phyloP scores from a whole-genome alignment of 495 filamentous ascomycete species.

The Xylaria sp. region DNA sequence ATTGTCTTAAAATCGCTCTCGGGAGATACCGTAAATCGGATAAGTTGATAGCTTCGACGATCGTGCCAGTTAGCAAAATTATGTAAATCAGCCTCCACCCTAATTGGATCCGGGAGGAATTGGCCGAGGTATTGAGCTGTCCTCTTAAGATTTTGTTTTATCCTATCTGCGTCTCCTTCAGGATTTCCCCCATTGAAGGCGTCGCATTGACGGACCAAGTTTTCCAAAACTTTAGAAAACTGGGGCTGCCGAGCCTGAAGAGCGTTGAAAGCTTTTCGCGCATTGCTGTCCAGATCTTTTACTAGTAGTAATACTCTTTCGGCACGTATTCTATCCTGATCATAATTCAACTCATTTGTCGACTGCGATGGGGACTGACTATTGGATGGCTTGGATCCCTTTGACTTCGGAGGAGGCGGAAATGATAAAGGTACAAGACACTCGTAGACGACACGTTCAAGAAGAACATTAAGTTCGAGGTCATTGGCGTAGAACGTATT shows the following conservation, averaged over 20 bases:
- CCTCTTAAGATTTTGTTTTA: conserved; percentile 69
- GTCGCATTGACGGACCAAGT: conserved; percentile 81
- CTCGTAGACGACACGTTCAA: conserved; percentile 88
- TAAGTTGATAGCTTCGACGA: conserved; percentile 86
- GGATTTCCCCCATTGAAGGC: conserved; percentile 87
- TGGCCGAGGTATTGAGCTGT: conserved; percentile 73
- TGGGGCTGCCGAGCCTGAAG: conserved; percentile 76
- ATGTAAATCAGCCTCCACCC: conserved; percentile 74
- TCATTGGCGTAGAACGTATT: conserved; percentile 93
- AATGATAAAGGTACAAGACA: conserved; percentile 84
- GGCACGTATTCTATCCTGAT: conserved; percentile 83
- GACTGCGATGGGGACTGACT: conserved; percentile 63
- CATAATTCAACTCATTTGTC: conserved; percentile 57
- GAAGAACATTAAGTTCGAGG: conserved; percentile 77
- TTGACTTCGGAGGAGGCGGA: conserved; percentile 77
- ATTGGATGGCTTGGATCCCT: conserved; percentile 57
- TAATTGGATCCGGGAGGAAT: conserved; percentile 73
- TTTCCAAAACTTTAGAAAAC: conserved; percentile 71
- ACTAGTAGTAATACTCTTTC: conserved; percentile 85
- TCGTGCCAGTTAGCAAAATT: conserved; percentile 94
- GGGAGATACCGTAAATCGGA: conserved; percentile 82
- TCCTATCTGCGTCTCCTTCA: conserved; percentile 71
- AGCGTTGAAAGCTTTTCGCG: conserved; percentile 88
- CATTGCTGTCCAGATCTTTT: conserved; percentile 75
- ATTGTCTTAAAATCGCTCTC: conserved; percentile 92